Evolutionary conservation across 2,329 filamentous ascomycete genomes (phyloP), one percentile per base, ranked within the genome.

Genomic region (Cladobotryum mycophilum): DNA sequence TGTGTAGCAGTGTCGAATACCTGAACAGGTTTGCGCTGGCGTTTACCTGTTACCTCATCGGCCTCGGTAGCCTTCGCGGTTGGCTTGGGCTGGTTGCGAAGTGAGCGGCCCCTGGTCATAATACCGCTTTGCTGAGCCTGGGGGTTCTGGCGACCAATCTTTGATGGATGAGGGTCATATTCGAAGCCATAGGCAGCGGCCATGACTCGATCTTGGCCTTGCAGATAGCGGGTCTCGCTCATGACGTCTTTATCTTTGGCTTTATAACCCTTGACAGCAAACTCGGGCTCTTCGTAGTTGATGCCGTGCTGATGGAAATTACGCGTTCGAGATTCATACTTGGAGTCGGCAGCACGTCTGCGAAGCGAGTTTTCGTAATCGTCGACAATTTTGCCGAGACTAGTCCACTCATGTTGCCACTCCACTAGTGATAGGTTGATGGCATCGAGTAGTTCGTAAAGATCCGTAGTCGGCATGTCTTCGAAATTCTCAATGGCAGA

Each of bases 141-240:
- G 1, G 80, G 79, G 53, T 84, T 79, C 60, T 85, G 82, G 35
- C 71, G 70, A 17, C 80, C 80, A 52, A 83, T 71, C 63, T 79
- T 79, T 53, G 74, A 74, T 2, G 76, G 73, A 47, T 80, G 76
- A 9, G 76, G 71, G 56, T 84, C 80, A 56, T 83, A 81, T 53
- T 82, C 77, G 57, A 84, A 83, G 14, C 77, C 76, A 58, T 84
- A 85, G 1, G 75, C 72, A 53, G 77, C 72, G 7, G 81, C 80
- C 73, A 80, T 78, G 54, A 82, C 70, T 49, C 71, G 71, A 64
- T 84, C 80, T 60, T 85, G 76, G 48, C 71, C 61, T 49, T 78
- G 75, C 4, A 74, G 69, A 41, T 78, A 71, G 20, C 71, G 67
- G 1, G 71, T 71, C 48, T 76, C 74, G 30, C 64, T 68, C 55